phyloP scores from a whole-genome alignment of 805 yeast genomes.

The Teunomyces pallodes region DNA sequence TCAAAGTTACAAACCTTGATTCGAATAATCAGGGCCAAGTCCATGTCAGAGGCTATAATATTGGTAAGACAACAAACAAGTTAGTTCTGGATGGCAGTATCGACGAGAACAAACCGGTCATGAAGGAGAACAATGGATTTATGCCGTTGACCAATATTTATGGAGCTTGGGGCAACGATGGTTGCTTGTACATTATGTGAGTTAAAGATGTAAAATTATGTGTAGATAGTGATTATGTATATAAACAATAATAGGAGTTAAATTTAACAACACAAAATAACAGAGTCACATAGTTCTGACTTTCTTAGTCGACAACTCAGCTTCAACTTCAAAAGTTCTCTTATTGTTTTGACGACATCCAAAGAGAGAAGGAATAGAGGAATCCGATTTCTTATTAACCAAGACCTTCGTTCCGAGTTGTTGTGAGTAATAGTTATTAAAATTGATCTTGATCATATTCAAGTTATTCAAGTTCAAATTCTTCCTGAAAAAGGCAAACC shows the following conservation, averaged over 20 bases:
- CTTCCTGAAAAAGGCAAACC: conserved; percentile 25
- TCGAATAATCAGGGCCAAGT: conserved; percentile 46
- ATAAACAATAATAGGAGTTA: background rate
- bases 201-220: background rate
- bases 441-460: conserved; percentile 22
- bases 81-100: conserved; percentile 5
- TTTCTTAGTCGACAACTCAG: conserved; percentile 1
- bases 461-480: conserved; percentile 22
- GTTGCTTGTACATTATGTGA: conserved; percentile 55
- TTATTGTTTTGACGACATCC: conserved; percentile 3
- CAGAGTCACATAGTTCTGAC: background rate
- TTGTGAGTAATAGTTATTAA: conserved; percentile 24
- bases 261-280: conserved; percentile 1
- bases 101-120: conserved; percentile 24
- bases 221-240: conserved; percentile 6
- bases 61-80: conserved; percentile 46
- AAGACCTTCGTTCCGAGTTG: conserved; percentile 31
- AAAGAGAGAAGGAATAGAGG: conserved; percentile 7
- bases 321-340: conserved; percentile 9
- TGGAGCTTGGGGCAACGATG: conserved; percentile 69
- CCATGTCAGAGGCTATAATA: conserved; percentile 60
- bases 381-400: conserved; percentile 10
- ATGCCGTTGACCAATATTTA: conserved; percentile 42
- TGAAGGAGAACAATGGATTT: conserved; percentile 36
- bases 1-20: conserved; percentile 43